Evolutionary conservation across 306 rosid species (phyloP).

Genomic region (Quercus cerris): DNA sequence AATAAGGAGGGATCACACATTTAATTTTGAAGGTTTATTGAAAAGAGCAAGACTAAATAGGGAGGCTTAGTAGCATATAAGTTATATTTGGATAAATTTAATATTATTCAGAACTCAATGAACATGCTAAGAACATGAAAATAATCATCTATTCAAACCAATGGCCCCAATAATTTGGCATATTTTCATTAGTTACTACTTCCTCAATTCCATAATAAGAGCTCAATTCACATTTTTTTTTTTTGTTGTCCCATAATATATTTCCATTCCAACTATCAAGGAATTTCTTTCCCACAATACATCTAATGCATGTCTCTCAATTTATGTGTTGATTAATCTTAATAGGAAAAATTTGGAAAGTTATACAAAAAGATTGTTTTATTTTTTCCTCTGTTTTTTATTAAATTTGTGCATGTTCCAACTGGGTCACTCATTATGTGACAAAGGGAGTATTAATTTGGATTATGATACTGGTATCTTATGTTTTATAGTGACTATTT

Average conservation of each 20-base stretch:
- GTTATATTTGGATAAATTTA: neutral
- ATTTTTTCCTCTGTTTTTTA: no score
- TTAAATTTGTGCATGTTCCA: no score
- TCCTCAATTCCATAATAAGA: neutral
- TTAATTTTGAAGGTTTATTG: neutral
- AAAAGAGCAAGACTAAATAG: neutral
- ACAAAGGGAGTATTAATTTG: neutral
- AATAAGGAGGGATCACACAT: neutral
- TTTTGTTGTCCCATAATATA: no score
- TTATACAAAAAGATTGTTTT: no score
- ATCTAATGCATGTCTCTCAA: no score
- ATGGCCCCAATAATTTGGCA: neutral
- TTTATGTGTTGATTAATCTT: no score
- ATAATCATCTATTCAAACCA: neutral
- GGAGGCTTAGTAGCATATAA: neutral
- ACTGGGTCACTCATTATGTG: neutral
- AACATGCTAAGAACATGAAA: neutral
- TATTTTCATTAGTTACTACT: neutral
- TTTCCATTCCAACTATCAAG: no score
- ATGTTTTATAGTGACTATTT: neutral
- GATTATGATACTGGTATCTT: neutral
- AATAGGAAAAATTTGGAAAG: no score
- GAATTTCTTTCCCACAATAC: no score
- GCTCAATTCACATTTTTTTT: no score
- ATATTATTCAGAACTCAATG: neutral